Evolutionary conservation across 352 stramenopile species (phyloP).

Genomic region (Blastocystis sp.): DNA sequence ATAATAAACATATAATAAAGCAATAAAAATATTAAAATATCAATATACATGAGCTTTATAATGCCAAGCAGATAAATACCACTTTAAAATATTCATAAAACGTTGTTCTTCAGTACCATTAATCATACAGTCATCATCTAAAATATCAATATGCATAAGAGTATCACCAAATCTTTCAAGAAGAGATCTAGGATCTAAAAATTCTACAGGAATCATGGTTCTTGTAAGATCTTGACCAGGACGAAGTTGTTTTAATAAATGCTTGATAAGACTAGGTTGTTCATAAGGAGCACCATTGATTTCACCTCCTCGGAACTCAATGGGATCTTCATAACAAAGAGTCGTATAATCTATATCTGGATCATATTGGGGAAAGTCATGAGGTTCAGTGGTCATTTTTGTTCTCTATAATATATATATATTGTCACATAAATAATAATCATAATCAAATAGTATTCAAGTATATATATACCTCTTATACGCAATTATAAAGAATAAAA

Average conservation of each 20-base stretch:
- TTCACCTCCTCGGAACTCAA: conserved; percentile 7
- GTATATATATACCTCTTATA: no score
- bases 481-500: no score
- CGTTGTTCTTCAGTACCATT: conserved; percentile 5
- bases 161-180: conserved; percentile 20
- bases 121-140: conserved; percentile 4
- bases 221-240: conserved; percentile 22
- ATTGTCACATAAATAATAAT: no score
- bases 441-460: no score
- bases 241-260: conserved; percentile 13
- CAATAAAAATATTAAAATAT: no score
- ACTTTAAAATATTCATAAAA: conserved; percentile 21
- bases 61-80: conserved; percentile 21
- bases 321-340: conserved; percentile 24
- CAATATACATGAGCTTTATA: conserved; percentile 7
- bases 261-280: conserved; percentile 29
- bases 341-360: no score
- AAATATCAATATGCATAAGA: conserved; percentile 14
- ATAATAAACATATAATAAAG: no score
- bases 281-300: conserved; percentile 10
- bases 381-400: no score
- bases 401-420: no score
- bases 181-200: conserved; percentile 4
- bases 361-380: no score
- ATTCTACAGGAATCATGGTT: conserved; percentile 16